Evolutionary conservation across 805 yeast genomes (phyloP).

Genomic region (Kuraishia molischiana): DNA sequence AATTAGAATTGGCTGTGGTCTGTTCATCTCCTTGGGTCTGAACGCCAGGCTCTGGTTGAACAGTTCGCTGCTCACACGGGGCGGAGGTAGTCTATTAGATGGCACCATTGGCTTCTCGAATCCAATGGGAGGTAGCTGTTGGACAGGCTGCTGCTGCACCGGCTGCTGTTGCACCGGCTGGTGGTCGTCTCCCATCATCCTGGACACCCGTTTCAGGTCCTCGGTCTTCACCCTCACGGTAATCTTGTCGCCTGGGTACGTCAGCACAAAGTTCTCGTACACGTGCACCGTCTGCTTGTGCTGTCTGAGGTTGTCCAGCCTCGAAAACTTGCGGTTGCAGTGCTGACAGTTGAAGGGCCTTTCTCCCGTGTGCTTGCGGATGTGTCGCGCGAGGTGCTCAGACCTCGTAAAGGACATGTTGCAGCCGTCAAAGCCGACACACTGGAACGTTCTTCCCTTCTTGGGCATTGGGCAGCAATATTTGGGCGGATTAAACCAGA

Average conservation of each 20-base stretch:
- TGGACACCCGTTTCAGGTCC: conserved; percentile 5
- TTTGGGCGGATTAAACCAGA: no score
- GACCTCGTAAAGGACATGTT: conserved; percentile 83
- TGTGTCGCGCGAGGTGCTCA: conserved; percentile 88
- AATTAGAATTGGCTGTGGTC: background rate
- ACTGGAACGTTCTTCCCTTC: conserved; percentile 52
- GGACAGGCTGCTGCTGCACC: background rate
- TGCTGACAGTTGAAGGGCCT: conserved; percentile 84
- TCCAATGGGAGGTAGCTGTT: no score
- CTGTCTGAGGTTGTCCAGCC: conserved; percentile 84
- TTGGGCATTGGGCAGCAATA: background rate
- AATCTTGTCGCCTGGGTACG: conserved; percentile 22
- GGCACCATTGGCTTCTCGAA: background rate
- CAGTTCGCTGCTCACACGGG: background rate
- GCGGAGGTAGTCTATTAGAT: conserved; percentile 5
- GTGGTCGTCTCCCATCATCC: conserved; percentile 1
- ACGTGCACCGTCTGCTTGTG: conserved; percentile 83
- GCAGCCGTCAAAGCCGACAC: conserved; percentile 82
- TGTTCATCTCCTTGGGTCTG: background rate
- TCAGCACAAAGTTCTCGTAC: conserved; percentile 26
- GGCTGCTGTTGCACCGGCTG: background rate
- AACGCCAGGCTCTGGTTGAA: background rate
- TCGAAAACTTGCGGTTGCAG: conserved; percentile 68
- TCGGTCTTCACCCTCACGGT: conserved; percentile 17
- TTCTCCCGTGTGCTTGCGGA: conserved; percentile 91